Evolutionary conservation across 768 basidiomycete genomes (phyloP).

Genomic region (Boletus subcaerulescens): DNA sequence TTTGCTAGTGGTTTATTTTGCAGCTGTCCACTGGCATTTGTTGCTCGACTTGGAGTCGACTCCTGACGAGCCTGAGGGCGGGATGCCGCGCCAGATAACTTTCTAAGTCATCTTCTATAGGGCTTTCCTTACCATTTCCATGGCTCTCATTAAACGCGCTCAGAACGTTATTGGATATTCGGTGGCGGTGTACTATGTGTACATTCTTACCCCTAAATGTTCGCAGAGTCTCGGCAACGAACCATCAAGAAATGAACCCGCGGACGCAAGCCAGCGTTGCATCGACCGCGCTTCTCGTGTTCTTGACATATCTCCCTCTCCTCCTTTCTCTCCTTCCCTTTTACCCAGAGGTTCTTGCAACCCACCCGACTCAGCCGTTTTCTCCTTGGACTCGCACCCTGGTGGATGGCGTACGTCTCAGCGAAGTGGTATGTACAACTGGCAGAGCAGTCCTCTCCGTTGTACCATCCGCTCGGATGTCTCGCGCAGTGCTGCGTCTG

Average conservation of each 20-base stretch:
- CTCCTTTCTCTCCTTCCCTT: slow-evolving; percentile 17
- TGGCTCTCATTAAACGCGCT: too few species aligned
- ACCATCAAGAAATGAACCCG: slow-evolving; percentile 4
- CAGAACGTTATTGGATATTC: background rate
- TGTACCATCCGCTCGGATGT: slow-evolving; percentile 26
- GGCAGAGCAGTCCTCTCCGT: slow-evolving; percentile 16
- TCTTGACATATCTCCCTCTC: slow-evolving; percentile 12
- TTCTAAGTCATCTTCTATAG: too few species aligned
- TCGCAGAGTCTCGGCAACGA: background rate
- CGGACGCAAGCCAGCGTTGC: background rate
- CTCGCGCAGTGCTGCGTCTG: slow-evolving; percentile 23
- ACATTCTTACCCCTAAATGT: slow-evolving; percentile 4
- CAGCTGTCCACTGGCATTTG: too few species aligned
- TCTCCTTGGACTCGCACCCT: slow-evolving; percentile 21
- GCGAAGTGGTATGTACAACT: slow-evolving; percentile 23
- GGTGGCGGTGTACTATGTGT: slow-evolving; percentile 12
- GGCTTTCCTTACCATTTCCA: too few species aligned
- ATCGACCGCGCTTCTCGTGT: slow-evolving; percentile 11
- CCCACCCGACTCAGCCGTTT: slow-evolving; percentile 15
- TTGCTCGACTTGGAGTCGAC: too few species aligned
- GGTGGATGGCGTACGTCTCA: slow-evolving; percentile 17
- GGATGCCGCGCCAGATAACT: too few species aligned
- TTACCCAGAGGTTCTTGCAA: slow-evolving; percentile 4
- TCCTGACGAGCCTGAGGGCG: too few species aligned
- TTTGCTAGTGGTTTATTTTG: too few species aligned